A percentile compares a stretch with the other conserved stretches of the same genome.
Conservation (phyloP, 2,329 filamentous ascomycete genomes). For the Pseudogymnoascus sp. region DNA sequence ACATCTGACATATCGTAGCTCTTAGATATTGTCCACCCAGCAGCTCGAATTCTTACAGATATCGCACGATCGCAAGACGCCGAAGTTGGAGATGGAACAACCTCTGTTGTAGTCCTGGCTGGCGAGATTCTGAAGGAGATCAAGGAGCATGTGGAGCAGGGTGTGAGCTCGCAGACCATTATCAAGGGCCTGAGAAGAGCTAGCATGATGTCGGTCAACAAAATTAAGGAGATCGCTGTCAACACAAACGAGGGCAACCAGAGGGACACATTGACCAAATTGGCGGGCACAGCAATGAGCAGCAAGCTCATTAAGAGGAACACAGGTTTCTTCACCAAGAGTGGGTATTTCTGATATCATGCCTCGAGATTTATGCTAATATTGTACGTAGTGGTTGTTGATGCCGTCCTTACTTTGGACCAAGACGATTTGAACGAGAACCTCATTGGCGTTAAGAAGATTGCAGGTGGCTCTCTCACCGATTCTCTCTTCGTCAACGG, state of each 20-base stretch:
- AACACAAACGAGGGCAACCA: slow-evolving; percentile 74
- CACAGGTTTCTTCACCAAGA: slow-evolving; percentile 94
- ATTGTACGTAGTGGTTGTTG: slow-evolving; percentile 74
- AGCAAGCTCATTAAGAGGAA: slow-evolving; percentile 99
- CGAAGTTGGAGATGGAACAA: slow-evolving; percentile 96
- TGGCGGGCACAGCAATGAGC: slow-evolving; percentile 95
- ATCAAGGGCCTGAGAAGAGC: slow-evolving; percentile 91
- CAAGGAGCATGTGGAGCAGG: slow-evolving; percentile 92
- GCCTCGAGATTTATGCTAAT: slow-evolving; percentile 23
- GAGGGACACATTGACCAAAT: slow-evolving; percentile 78
- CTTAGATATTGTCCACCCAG: slow-evolving; percentile 96
- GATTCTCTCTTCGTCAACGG: slow-evolving; percentile 96
- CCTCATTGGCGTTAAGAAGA: slow-evolving; percentile 96
- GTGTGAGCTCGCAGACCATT: slow-evolving; percentile 94
- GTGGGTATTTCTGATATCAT: slow-evolving; percentile 40
- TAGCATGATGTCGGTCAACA: slow-evolving; percentile 87
- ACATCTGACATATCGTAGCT: slow-evolving; percentile 46
- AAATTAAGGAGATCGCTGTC: slow-evolving; percentile 95
- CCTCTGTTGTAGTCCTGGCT: slow-evolving; percentile 93
- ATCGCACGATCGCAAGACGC: slow-evolving; percentile 98
- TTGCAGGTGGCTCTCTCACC: slow-evolving; percentile 89
- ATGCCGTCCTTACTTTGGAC: slow-evolving; percentile 89
- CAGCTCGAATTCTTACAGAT: slow-evolving; percentile 92
- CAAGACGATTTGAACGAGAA: slow-evolving; percentile 97
- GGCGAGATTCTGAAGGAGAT: slow-evolving; percentile 96